Conservation (phyloP, 1,284 basidiomycete genomes). For the Pholiota adiposa region DNA sequence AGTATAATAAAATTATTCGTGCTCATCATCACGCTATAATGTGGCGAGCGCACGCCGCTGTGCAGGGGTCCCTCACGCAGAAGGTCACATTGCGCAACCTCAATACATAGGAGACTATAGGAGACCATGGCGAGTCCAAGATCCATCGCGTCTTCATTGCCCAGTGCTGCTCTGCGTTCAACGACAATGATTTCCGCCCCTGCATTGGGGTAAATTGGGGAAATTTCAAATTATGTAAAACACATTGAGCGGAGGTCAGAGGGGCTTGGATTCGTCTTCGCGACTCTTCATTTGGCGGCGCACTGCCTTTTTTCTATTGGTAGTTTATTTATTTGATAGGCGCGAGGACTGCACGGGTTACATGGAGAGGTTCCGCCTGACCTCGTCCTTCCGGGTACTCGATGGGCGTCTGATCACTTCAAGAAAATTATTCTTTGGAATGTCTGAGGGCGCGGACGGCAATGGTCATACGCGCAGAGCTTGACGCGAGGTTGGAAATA, state of each 20-base stretch:
- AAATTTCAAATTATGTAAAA: not conserved
- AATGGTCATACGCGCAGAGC: too few species aligned
- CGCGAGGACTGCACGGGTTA: not conserved
- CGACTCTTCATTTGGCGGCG: not conserved
- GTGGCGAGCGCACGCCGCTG: too few species aligned
- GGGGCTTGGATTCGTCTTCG: not conserved
- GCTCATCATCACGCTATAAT: not conserved
- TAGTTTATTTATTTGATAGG: not conserved
- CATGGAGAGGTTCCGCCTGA: not conserved
- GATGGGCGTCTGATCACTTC: not conserved
- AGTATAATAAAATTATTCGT: not conserved
- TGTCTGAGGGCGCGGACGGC: too few species aligned
- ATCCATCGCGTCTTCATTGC: not conserved
- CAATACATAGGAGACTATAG: not conserved
- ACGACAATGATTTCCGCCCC: not conserved
- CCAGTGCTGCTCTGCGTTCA: not conserved
- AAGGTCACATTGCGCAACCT: not conserved
- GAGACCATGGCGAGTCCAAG: too few species aligned
- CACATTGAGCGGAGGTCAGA: not conserved
- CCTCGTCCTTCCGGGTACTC: not conserved
- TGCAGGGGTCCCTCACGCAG: not conserved
- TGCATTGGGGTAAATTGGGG: not conserved
- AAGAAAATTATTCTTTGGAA: too few species aligned
- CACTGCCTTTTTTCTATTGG: not conserved
- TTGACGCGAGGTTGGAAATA: too few species aligned